These are phyloP conservation scores for Tilletia indica DNA, from an alignment of 1,284 basidiomycete species.

Conservation along the genomic window DNA sequence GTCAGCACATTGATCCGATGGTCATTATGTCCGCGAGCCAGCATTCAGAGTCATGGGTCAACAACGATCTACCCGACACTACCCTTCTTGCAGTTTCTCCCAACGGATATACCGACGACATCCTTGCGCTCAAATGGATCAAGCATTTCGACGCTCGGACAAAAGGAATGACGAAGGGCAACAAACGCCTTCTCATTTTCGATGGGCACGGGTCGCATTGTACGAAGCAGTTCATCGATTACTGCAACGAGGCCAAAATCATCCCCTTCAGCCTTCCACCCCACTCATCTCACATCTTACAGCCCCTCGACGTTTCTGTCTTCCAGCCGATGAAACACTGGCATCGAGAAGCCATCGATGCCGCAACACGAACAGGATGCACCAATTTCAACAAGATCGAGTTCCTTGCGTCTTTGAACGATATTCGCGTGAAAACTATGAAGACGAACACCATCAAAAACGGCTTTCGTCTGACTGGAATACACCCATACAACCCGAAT, in stretches of 20 bases:
- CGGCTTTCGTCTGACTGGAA: background rate
- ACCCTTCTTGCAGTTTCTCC: background rate
- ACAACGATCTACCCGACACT: background rate
- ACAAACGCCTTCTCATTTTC: background rate
- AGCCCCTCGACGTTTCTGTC: background rate
- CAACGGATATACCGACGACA: background rate
- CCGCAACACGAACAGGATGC: background rate
- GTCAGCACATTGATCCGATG: background rate
- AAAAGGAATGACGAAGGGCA: background rate
- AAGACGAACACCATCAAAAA: slow-evolving; percentile 1
- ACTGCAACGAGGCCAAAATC: background rate
- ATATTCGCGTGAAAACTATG: background rate
- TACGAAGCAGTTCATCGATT: background rate
- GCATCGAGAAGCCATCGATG: background rate
- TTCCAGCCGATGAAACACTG: background rate
- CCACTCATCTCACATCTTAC: background rate
- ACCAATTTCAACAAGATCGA: background rate
- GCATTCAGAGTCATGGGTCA: background rate
- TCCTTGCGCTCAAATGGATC: background rate
- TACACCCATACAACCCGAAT: background rate
- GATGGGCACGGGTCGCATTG: too few relatives aligned
- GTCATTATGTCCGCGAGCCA: background rate
- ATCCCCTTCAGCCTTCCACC: background rate
- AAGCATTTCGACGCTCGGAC: background rate
- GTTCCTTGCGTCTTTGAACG: background rate